Evolutionary conservation across 2,329 filamentous ascomycete genomes (phyloP).

Genomic region (Cordyceps farinosa): DNA sequence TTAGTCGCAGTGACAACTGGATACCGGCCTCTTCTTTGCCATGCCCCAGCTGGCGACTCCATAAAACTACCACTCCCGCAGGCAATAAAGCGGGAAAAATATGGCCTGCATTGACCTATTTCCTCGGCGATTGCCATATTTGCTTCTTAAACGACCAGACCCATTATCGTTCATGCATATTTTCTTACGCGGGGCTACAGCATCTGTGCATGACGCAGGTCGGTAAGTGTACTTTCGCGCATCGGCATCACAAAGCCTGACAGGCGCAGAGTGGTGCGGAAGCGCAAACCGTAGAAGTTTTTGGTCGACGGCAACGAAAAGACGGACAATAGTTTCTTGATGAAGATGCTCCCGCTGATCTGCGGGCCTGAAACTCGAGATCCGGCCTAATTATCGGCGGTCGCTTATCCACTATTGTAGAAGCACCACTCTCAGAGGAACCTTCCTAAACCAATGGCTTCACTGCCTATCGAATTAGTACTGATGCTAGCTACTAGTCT

Average conservation of each 20-base stretch:
- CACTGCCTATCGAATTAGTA: neutral
- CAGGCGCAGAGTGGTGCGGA: too few relatives aligned
- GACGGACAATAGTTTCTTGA: neutral
- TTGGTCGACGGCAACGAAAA: too few relatives aligned
- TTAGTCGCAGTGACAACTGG: too few relatives aligned
- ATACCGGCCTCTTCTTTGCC: too few relatives aligned
- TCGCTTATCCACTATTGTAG: neutral
- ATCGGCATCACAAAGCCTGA: neutral
- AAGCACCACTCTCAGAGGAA: neutral
- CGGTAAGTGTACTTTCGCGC: neutral
- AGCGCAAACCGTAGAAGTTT: neutral
- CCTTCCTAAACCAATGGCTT: neutral
- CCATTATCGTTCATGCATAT: neutral
- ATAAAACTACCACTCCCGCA: neutral
- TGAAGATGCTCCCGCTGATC: conserved; percentile 8
- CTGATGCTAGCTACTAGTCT: neutral
- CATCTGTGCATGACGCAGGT: neutral
- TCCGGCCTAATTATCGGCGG: conserved; percentile 6
- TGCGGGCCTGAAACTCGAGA: neutral
- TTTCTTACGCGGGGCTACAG: neutral
- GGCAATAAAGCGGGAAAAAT: neutral
- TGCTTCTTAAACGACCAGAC: neutral
- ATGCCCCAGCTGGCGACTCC: too few relatives aligned
- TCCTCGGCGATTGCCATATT: neutral
- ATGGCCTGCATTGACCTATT: neutral